phyloP scores from a whole-genome alignment of 1,139 yeast genomes.

The Suzukiozyma palmioleophila region DNA sequence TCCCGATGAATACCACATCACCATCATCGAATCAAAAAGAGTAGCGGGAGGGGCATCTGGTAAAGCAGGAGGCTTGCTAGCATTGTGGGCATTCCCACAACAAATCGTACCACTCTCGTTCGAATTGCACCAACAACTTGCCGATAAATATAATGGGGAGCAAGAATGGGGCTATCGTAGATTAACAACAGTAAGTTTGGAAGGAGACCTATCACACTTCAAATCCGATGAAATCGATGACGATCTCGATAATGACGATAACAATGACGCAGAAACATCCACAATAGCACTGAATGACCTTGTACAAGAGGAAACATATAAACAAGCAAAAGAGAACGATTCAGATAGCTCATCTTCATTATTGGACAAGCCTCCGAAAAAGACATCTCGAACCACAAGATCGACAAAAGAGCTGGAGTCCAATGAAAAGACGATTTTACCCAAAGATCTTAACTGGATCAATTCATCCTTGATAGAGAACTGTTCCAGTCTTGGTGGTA shows the following conservation, averaged over 20 bases:
- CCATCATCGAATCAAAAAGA: constrained; percentile 84
- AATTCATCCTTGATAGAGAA: constrained; percentile 58
- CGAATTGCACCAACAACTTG: constrained; percentile 76
- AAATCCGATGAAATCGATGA: constrained; percentile 14
- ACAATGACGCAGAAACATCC: constrained; percentile 3
- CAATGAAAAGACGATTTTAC: constrained; percentile 37
- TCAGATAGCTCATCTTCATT: constrained; percentile 20
- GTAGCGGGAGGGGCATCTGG: constrained; percentile 98
- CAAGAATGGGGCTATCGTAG: constrained; percentile 91
- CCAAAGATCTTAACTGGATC: constrained; percentile 81
- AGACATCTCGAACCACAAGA: constrained; percentile 26
- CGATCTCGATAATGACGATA: constrained; percentile 8
- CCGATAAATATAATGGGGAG: constrained; percentile 75
- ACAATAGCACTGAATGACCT: constrained; percentile 1
- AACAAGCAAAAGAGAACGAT: constrained; percentile 12
- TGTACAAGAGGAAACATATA: constrained; percentile 10
- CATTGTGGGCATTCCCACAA: constrained; percentile 95
- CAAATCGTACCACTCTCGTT: constrained; percentile 89
- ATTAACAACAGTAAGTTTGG: constrained; percentile 80
- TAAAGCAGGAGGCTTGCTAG: constrained; percentile 93
- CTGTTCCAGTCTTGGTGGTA: constrained; percentile 81
- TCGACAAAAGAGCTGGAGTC: constrained; percentile 2
- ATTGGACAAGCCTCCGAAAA: constrained; percentile 30
- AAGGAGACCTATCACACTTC: constrained; percentile 62
- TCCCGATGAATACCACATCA: constrained; percentile 68